These are phyloP conservation scores for Mimosa bimucronata DNA, from an alignment of 306 rosid genomes.

Conservation along the genomic window DNA sequence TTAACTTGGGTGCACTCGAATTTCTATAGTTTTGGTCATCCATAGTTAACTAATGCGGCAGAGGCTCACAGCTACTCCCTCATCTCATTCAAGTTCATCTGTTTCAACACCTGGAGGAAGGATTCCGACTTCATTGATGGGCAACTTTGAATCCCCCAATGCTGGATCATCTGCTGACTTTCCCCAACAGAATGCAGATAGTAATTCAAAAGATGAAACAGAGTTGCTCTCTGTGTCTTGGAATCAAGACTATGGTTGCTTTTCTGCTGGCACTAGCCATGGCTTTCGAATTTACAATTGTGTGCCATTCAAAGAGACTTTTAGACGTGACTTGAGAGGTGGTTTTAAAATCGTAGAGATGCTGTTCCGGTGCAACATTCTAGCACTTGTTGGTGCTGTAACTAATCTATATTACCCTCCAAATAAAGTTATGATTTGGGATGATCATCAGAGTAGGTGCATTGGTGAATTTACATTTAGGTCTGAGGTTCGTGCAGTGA, in stretches of 20 bases:
- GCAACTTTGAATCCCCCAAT: conserved; percentile 48
- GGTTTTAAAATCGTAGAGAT: conserved; percentile 94
- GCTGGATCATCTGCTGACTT: conserved; percentile 61
- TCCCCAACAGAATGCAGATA: conserved; percentile 48
- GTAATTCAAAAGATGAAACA: conserved; percentile 49
- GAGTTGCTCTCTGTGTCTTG: conserved; percentile 73
- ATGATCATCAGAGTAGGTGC: conserved; percentile 88
- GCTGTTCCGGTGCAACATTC: conserved; percentile 85
- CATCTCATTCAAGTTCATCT: conserved; percentile 54
- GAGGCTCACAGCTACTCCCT: conserved; percentile 39
- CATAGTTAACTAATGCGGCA: conserved; percentile 42
- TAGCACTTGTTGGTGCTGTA: conserved; percentile 88
- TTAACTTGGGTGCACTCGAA: conserved; percentile 36
- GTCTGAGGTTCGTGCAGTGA: conserved; percentile 87
- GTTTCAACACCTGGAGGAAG: conserved; percentile 60
- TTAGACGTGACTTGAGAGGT: conserved; percentile 79
- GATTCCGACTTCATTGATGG: conserved; percentile 51
- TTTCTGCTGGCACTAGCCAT: conserved; percentile 86
- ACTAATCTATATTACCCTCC: conserved; percentile 80
- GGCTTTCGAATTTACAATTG: conserved; percentile 89
- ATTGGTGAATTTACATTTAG: conserved; percentile 85
- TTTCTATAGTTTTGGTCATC: conserved; percentile 32
- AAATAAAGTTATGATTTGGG: conserved; percentile 94
- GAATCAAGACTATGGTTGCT: conserved; percentile 90
- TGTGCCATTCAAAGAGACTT: conserved; percentile 87